Base-by-base conservation (phyloP, 371 early-diverging fungal species). In the Blastocladiella emersonii region DNA sequence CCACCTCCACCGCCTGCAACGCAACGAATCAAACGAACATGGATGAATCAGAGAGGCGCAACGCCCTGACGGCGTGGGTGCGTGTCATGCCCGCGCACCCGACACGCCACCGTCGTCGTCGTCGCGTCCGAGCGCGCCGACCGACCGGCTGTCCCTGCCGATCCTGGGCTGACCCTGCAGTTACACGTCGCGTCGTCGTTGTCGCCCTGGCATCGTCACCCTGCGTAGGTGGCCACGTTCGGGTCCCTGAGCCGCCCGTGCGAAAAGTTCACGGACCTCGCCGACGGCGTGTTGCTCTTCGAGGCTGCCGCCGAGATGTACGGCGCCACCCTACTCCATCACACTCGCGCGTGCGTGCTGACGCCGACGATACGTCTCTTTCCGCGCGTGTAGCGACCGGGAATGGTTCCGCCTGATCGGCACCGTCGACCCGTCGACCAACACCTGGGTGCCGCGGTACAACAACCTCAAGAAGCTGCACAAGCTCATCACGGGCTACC, bases 391-490 rank as follows among this genome's bases (percentile, higher is more conserved):
- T 67, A 90, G 93, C 63, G 93, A 95, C 69, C 74, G 85, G 23
- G 81, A 84, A 61, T 93, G 91, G 91, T 94, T 94, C 79, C 88
- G 89, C 67, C 68, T 79, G 27, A 80, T 83, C 57, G 80, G 85
- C 23, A 78, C 85, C 4, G 78, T 84, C 19, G 91, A 90, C 56
- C 76, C 84, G 34, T 86, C 88, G 53, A 89, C 87, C 69, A 92
- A 92, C 10, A 17, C 45, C 78, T 96, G 95, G 97, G 91, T 94
- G 1, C 73, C 90, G 37, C 88, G 86, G 68, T 85, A 89, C 71
- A 93, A 91, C 76, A 89, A 88, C 66, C 80, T 95, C 35, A 92
- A 93, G 71, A 88, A 86, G 66, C 77, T 93, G 30, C 79, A 90
- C 74, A 87, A 85, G 66, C 78, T 93, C 7, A 68, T 94, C 15